Base-by-base conservation (phyloP, 345 rosid species). In the Lepidium didymum region DNA sequence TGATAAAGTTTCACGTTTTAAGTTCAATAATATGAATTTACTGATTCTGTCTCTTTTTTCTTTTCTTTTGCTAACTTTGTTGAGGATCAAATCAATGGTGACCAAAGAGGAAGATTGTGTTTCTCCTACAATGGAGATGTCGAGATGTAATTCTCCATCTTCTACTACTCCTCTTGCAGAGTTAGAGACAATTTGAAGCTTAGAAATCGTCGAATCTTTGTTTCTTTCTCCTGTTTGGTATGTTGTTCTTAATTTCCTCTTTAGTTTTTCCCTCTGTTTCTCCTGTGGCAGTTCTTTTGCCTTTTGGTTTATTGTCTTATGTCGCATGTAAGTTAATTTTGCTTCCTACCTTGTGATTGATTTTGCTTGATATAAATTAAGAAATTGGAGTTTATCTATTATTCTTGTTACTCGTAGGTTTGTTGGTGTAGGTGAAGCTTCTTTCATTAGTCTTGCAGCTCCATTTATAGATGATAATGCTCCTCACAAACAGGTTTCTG, bases 381-480 rank as follows among this genome's bases (percentile, higher is more conserved):
- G 13, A 8, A 29, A 56, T 45, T n/a, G 1, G 21, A 14, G 25
- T 42, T 34, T 13, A 51, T 18, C 6, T 29, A 6, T 5, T 31
- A 2, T 11, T 38, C 13, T 67, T 57, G 7, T 49, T 55, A n/a
- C 59, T 72, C 72, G 38, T 80, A 93, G 98, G 97, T 44, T 93
- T 34, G 98, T 93, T 64, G 98, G 98, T 78, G 93, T 93, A 72
- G 98, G 96, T 45, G 97, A 90, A 78, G 98, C 98, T 62, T 93
- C 98, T 68, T 93, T 93, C 80, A 88, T 93, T 53, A 88, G 97
- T 81, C 98, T 93, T 64, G 98, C 98, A 51, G 97, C 98, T 43
- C 98, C 98, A 15, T 93, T 88, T 69, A 90, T 93, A 44, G 98
- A 93, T 85, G 97, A 93, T 45, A 83, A 88, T 79, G 96, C 98